Base-by-base conservation (phyloP, 768 basidiomycete genomes). In the Lanmaoa rubissima region DNA sequence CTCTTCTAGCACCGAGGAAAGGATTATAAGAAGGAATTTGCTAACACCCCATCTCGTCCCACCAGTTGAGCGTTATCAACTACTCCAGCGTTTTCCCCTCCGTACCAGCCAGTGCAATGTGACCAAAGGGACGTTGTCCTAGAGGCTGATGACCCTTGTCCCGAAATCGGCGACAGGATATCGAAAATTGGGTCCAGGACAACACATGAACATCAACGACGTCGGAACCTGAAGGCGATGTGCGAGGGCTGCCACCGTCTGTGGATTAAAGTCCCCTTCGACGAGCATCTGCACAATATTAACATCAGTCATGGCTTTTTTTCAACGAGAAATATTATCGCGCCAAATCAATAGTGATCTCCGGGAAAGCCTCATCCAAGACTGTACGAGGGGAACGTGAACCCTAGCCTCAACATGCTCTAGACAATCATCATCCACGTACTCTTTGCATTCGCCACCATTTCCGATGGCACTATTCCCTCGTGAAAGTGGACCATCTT, bases 371-470 rank as follows among this genome's bases (percentile, higher is more conserved):
- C 69, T 86, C 82, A 55, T 86, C 82, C 32, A 85, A 66, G 50
- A 84, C 79, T 82, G 52, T 21, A 7, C 53, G 24, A 9, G 3
- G 21, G 6, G 5, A 36, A 28, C 38, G 43, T 66, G 12, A 60
- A 19, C 19, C 8, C 8, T 26, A 1, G 26, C 13, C 24, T 14
- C 13, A 31, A 26, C 21, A 47, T 9, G 13, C 4, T 26, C 10
- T 6, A 47, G 17, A 32, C 26, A 19, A 43, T 24, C 5, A 13
- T 14, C 2, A 31, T 39, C 28, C 21, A 65, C 75, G 24, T 50
- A 83, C 85, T 83, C 65, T 83, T 87, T 34, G 80, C 77, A 63
- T 90, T 91, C 5, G 87, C 85, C 65, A 86, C 87, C 61, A 91
- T 70, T 63, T 91, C 89, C 0, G 84, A 84, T 1, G 88, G 88